Evolutionary conservation across 2,329 filamentous ascomycete genomes (phyloP), one percentile per base, ranked within the genome.

Genomic region (Xylaria sp.): DNA sequence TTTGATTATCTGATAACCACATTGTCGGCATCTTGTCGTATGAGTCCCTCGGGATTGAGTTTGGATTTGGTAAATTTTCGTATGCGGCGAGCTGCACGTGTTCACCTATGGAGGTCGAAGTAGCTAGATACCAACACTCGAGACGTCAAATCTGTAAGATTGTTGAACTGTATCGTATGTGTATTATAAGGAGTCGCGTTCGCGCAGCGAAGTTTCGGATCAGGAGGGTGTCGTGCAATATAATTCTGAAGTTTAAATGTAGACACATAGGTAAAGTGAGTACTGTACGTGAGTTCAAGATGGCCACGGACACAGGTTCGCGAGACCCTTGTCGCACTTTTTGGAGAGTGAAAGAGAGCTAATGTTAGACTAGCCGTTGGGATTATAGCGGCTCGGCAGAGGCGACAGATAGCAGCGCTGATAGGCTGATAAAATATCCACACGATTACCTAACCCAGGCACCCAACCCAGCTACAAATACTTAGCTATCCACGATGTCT

Each of bases 1-100:
- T 98, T 79, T 98, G 94, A 75, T 90, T 87, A 80, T 98, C 94
- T 72, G 93, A 91, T 74, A 98, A 85, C 94, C 94, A 98, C 91
- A 97, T 96, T 63, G 92, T 90, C 74, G 90, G 90, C 90, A 93
- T 91, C 54, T 77, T 85, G 40, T 10, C 47, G 15, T 58, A 13
- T 15, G 37, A 35, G 17, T 25, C 29, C 46, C 41, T 49, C 11
- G 29, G 73, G 65, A 80, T 40, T 46, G 19, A 54, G 29, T 57
- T 4, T 57, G 29, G 37, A 27, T 25, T 46, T 13, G 52, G 31
- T 25, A 19, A 31, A 51, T 46, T 46, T 60, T 60, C 37, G 31
- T 35, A 21, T 25, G 43, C 41, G 47, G 38, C 13, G 29, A 37
- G 43, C 38, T 49, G 5, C n/a, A 15, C 7, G 19, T 17, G 15